A percentile compares a stretch with the other conserved stretches of the same genome.
phyloP scores from a whole-genome alignment of 1,139 yeast genomes.

The Pichia sp. region DNA sequence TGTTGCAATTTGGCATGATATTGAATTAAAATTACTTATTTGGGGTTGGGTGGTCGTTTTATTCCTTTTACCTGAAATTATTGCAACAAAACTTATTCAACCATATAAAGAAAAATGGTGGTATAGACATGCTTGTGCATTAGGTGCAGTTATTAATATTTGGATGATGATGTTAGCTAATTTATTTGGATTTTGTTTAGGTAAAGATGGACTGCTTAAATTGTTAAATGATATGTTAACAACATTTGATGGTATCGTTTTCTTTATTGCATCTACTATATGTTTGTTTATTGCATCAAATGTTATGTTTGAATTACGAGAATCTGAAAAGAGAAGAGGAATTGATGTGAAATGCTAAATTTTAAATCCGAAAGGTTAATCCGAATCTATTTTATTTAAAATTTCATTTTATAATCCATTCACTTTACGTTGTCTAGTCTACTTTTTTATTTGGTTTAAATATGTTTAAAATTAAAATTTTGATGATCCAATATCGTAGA shows the following conservation, averaged over 20 bases:
- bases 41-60: constrained; percentile 97
- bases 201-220: constrained; percentile 71
- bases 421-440: too few relatives aligned
- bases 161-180: constrained; percentile 99
- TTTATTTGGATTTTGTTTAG: constrained; percentile 88
- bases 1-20: constrained; percentile 98
- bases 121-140: constrained; percentile 77
- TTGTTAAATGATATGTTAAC: constrained; percentile 66
- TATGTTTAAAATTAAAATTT: too few relatives aligned
- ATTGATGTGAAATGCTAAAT: constrained; percentile 70
- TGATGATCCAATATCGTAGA: too few relatives aligned
- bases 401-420: too few relatives aligned
- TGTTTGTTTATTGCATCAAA: constrained; percentile 81
- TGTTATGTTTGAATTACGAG: constrained; percentile 91
- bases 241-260: constrained; percentile 60
- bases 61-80: constrained; percentile 81
- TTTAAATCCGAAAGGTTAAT: background rate
- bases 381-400: too few relatives aligned
- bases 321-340: constrained; percentile 77
- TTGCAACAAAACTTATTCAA: constrained; percentile 45
- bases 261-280: constrained; percentile 56
- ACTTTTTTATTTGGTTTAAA: too few relatives aligned
- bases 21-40: constrained; percentile 71
- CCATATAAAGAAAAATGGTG: constrained; percentile 49
- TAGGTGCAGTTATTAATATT: constrained; percentile 83